phyloP scores from a whole-genome alignment of 345 rosid genomes.

The Eucalyptus rudis region DNA sequence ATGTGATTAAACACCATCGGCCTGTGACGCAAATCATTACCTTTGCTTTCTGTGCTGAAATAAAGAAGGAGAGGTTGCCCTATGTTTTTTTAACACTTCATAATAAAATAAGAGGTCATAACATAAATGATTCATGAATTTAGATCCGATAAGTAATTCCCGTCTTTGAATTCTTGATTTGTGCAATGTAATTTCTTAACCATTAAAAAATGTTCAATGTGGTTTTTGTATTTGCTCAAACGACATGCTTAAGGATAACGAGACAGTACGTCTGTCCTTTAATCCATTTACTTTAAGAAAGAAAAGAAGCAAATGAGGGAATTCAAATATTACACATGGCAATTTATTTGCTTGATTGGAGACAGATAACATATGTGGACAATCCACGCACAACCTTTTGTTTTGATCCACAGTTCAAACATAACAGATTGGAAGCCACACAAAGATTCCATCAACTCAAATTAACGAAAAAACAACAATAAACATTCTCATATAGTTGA shows the following conservation, averaged over 20 bases:
- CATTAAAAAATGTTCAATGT: not conserved
- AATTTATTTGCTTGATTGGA: not conserved
- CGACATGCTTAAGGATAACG: not conserved
- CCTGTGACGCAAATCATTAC: not conserved
- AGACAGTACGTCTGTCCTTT: not conserved
- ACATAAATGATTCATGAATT: not conserved
- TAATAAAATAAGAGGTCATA: not conserved
- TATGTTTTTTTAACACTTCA: accelerated
- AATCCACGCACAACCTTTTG: not conserved
- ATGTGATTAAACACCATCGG: not conserved
- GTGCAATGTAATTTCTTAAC: accelerated
- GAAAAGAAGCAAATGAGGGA: accelerated
- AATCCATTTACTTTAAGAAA: not conserved
- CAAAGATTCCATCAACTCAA: not conserved
- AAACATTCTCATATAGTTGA: not conserved
- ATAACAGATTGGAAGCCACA: not conserved
- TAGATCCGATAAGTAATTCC: no score
- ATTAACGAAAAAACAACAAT: not conserved
- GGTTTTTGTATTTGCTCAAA: not conserved
- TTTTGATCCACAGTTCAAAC: accelerated
- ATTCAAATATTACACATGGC: not conserved
- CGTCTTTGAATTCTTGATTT: accelerated
- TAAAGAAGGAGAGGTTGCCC: not conserved
- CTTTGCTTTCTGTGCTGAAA: not conserved
- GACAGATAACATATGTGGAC: not conserved